These are phyloP conservation scores for Solanum chacoense DNA, from an alignment of 305 asterid species.

Conservation along the genomic window DNA sequence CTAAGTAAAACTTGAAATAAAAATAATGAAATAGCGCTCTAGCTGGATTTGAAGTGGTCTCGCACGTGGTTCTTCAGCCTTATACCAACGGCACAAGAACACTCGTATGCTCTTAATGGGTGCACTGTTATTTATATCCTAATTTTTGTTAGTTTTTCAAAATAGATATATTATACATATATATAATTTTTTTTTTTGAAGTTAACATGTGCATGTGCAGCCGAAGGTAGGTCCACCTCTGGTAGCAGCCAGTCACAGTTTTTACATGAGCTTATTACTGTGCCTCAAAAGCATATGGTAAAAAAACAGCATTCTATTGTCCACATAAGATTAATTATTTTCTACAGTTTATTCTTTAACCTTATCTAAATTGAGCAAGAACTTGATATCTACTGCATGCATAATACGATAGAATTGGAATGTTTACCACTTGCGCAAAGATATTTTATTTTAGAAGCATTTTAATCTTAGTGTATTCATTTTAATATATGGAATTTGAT, in stretches of 20 bases:
- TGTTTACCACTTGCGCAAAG: not conserved
- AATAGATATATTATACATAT: too few relatives aligned
- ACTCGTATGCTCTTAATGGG: not conserved
- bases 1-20: too few relatives aligned
- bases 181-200: too few relatives aligned
- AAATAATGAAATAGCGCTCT: too few relatives aligned
- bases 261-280: not conserved
- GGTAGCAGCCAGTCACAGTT: not conserved
- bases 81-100: not conserved
- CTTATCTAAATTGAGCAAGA: not conserved
- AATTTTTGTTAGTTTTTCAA: fast-evolving
- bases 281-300: not conserved
- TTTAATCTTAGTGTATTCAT: not conserved
- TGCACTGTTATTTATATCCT: fast-evolving
- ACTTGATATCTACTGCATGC: not conserved
- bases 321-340: not conserved
- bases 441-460: not conserved
- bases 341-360: not conserved
- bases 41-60: not conserved
- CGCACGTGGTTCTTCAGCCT: not conserved
- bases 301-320: not conserved
- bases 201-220: not conserved
- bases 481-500: not conserved
- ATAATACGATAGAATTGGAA: not conserved
- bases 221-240: not conserved